phyloP scores from a whole-genome alignment of 345 rosid genomes.

The Pistacia vera region DNA sequence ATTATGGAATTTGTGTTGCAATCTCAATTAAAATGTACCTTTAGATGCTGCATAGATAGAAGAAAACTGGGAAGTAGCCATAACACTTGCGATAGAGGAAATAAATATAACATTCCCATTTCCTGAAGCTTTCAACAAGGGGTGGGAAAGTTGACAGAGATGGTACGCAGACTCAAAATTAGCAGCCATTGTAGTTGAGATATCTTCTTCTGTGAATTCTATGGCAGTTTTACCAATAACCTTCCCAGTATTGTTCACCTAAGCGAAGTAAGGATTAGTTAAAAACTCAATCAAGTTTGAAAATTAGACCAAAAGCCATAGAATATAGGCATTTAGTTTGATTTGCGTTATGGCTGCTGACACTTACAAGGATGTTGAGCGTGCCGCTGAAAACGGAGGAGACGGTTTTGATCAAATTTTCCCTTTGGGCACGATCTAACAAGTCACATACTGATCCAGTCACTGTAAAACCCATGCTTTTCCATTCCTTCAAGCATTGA shows the following conservation, averaged over 20 bases:
- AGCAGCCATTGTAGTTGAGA: slow-evolving; percentile 28
- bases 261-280: not conserved
- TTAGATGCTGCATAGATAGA: slow-evolving; percentile 46
- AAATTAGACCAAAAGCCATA: not conserved
- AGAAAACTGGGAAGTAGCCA: slow-evolving; percentile 21
- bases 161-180: slow-evolving; percentile 53
- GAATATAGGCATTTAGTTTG: too few species aligned
- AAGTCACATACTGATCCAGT: slow-evolving; percentile 27
- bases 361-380: slow-evolving; percentile 33
- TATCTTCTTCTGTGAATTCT: slow-evolving; percentile 36
- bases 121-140: slow-evolving; percentile 52
- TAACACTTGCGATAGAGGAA: slow-evolving; percentile 44
- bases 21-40: slow-evolving; percentile 26
- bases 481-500: slow-evolving; percentile 20
- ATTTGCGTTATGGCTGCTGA: too few species aligned
- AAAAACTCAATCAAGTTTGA: not conserved
- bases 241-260: slow-evolving; percentile 58
- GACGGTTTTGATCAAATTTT: slow-evolving; percentile 17
- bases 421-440: not conserved
- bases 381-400: slow-evolving; percentile 19
- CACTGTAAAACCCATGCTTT: slow-evolving; percentile 19
- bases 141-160: slow-evolving; percentile 49
- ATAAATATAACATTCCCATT: slow-evolving; percentile 44
- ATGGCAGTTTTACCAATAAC: slow-evolving; percentile 33
- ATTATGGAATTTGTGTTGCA: not conserved